A percentile compares a stretch with the other conserved stretches of the same genome.
phyloP scores from a whole-genome alignment of 1,284 basidiomycete genomes.

The Moniliella sp. region DNA sequence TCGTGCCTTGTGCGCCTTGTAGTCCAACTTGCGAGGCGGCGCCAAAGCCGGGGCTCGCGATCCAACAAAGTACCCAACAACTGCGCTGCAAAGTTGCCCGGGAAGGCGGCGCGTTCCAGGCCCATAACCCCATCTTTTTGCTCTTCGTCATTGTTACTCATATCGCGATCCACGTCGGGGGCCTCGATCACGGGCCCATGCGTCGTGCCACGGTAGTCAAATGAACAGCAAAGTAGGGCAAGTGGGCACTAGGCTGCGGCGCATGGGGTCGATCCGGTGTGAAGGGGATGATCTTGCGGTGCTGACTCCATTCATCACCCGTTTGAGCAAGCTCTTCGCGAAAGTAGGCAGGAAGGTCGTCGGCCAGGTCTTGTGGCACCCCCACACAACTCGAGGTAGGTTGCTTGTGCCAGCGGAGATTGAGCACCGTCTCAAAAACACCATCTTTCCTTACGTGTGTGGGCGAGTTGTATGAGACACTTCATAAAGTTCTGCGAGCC shows the following conservation, averaged over 20 bases:
- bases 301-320: constrained; percentile 88
- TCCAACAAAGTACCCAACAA: constrained; percentile 80
- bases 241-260: constrained; percentile 51
- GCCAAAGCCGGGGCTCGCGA: constrained; percentile 66
- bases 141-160: too few species aligned
- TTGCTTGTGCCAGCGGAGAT: constrained; percentile 69
- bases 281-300: constrained; percentile 88
- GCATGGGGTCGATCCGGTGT: constrained; percentile 35
- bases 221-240: constrained; percentile 95
- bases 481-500: constrained; percentile 82
- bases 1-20: constrained; percentile 46
- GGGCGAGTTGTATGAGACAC: constrained; percentile 79
- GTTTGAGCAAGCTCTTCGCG: constrained; percentile 74
- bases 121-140: constrained; percentile 1
- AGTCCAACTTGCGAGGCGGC: constrained; percentile 52
- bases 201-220: constrained; percentile 65
- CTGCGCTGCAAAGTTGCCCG: constrained; percentile 64
- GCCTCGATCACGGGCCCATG: constrained; percentile 53
- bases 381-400: constrained; percentile 74
- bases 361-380: constrained; percentile 59
- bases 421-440: constrained; percentile 79
- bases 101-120: background rate
- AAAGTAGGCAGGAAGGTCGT: constrained; percentile 75
- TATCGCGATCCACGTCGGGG: constrained; percentile 36
- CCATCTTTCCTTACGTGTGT: constrained; percentile 57